Base-by-base conservation (phyloP, 495 filamentous ascomycete species). In the Filosporella fistucella region DNA sequence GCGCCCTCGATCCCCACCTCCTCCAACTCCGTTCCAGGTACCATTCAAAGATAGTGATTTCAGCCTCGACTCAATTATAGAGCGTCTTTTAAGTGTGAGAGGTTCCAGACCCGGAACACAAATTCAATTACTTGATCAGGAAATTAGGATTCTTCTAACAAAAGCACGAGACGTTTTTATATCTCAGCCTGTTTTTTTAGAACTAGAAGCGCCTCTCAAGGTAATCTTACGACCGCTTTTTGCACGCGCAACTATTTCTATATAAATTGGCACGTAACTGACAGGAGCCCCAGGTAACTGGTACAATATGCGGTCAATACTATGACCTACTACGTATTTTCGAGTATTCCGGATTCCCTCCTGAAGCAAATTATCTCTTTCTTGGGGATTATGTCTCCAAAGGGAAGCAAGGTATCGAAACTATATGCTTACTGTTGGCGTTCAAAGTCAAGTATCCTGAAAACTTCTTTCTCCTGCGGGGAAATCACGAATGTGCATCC, bases 391-490 rank as follows among this genome's bases (percentile, higher is more conserved):
- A 97, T 63, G 91, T 97, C 57, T 90, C 96, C 67, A 83, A 91
- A 70, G 91, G 91, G 70, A 96, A 96, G 76, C 91, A 96, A 71
- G 95, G 90, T 5, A 81, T 97, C 28, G 91, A 97, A 76, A 96
- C 91, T 50, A 96, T 97, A 72, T 96, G 91, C 74, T 76, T 96
- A 47, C 80, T 97, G 40, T 78, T 96, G 9, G 91, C 91, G 11
- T 96, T 95, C 78, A 97, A 97, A 80, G 96, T 97, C 76, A 96
- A 96, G 73, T 97, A 96, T 66, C 91, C 91, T 22, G 91, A 97
- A 73, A 97, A 96, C 76, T 95, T 97, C 77, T 97, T 96, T 73
- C 84, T 97, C 56, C 78, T 97, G 35, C 85, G 91, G 52, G 91
- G 91, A 44, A 97, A 96, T 78, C 91, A 97, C 75, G 91, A 97